Percentiles rank a stretch among this genome's conserved stretches.
phyloP scores from a whole-genome alignment of 2,329 filamentous ascomycete genomes.

The Neurospora sp. region DNA sequence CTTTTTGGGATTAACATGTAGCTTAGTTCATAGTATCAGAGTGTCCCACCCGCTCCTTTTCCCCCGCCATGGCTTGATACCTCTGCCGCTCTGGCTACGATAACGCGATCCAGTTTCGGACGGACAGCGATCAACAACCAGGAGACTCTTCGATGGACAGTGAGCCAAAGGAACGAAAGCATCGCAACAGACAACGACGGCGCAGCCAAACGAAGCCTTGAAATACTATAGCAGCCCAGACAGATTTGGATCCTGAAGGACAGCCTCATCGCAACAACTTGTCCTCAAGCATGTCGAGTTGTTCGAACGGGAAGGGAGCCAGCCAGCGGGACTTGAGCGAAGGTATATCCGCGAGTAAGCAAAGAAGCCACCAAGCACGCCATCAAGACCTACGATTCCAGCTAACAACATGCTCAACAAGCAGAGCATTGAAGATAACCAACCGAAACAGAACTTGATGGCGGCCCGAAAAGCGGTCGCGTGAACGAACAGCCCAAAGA shows the following conservation, averaged over 20 bases:
- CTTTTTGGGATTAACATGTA: neutral
- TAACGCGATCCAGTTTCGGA: neutral
- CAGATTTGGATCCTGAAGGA: neutral
- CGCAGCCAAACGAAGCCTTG: neutral
- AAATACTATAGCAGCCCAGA: neutral
- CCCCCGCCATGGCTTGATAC: neutral
- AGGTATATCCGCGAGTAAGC: neutral
- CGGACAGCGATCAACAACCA: neutral
- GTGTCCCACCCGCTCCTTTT: neutral
- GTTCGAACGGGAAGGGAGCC: neutral
- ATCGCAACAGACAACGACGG: neutral
- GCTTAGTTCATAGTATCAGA: neutral
- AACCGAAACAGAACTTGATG: neutral
- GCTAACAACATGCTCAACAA: neutral
- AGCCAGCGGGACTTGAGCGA: neutral
- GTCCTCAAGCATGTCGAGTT: neutral
- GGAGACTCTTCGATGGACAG: neutral
- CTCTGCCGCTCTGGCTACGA: neutral
- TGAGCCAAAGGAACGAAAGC: neutral
- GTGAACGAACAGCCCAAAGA: neutral
- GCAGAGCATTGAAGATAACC: neutral
- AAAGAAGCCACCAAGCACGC: neutral
- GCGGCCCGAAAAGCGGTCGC: neutral
- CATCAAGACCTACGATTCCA: neutral
- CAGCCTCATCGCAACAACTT: neutral